Conservation (phyloP, 768 basidiomycete species). For the Ramaria sp. region DNA sequence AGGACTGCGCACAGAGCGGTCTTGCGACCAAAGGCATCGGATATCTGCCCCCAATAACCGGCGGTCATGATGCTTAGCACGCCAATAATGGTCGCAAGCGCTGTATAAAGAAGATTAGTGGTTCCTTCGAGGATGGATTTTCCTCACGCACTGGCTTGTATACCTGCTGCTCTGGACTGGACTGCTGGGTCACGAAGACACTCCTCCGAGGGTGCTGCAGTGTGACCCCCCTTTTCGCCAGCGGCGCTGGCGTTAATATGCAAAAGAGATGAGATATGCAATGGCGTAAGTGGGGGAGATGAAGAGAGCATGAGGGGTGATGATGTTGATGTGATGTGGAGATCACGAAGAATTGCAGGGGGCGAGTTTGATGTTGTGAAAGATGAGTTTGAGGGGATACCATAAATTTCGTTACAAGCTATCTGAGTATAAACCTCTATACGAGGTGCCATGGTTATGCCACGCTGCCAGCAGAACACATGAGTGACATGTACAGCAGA, state of each 20-base stretch:
- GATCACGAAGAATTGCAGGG: slow-evolving; percentile 10
- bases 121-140: neutral
- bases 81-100: slow-evolving; percentile 33
- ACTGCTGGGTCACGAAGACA: slow-evolving; percentile 45
- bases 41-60: slow-evolving; percentile 77
- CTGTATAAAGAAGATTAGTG: slow-evolving; percentile 9
- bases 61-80: slow-evolving; percentile 71
- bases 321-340: neutral
- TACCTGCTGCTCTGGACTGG: slow-evolving; percentile 55
- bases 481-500: neutral
- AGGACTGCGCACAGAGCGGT: slow-evolving; percentile 57
- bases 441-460: slow-evolving; percentile 69
- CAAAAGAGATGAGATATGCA: neutral
- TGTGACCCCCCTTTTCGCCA: slow-evolving; percentile 12
- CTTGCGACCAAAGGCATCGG: slow-evolving; percentile 69
- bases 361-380: neutral
- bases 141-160: slow-evolving; percentile 43
- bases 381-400: slow-evolving; percentile 21
- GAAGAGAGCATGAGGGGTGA: neutral
- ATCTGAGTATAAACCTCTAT: slow-evolving; percentile 75
- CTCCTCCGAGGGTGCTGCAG: slow-evolving; percentile 15
- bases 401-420: slow-evolving; percentile 50
- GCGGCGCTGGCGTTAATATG: neutral
- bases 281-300: neutral
- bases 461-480: slow-evolving; percentile 37